These are phyloP conservation scores for Ettlia oleoabundans DNA, from an alignment of 139 green algal species.

Conservation along the genomic window DNA sequence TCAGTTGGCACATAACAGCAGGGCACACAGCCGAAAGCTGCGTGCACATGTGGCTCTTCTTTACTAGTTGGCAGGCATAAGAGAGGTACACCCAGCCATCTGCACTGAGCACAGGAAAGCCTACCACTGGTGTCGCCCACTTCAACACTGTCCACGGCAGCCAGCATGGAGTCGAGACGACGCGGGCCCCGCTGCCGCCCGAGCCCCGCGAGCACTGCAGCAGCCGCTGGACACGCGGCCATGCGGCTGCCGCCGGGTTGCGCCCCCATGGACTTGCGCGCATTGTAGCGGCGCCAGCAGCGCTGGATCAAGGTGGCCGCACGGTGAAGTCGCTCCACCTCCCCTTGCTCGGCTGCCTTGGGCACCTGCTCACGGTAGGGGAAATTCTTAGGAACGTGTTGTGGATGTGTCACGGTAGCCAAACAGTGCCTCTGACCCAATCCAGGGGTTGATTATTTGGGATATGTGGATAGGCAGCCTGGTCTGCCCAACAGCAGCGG, in stretches of 20 bases:
- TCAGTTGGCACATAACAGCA: neutral
- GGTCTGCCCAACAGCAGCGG: too few species aligned
- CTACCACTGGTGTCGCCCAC: neutral
- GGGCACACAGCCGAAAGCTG: too few species aligned
- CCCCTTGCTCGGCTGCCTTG: constrained; percentile 42
- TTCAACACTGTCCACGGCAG: constrained; percentile 10
- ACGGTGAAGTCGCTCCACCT: constrained; percentile 38
- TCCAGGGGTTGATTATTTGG: too few species aligned
- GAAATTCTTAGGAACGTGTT: too few species aligned
- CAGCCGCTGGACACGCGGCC: neutral
- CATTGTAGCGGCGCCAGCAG: constrained; percentile 42
- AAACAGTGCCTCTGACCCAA: too few species aligned
- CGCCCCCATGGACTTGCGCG: neutral
- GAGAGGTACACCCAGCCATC: too few species aligned
- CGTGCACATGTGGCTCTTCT: too few species aligned
- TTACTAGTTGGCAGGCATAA: too few species aligned
- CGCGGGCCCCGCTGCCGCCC: neutral
- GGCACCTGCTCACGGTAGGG: too few species aligned
- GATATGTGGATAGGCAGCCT: too few species aligned
- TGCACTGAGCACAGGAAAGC: too few species aligned
- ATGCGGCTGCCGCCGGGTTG: neutral
- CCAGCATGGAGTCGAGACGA: constrained; percentile 27
- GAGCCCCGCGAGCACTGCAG: neutral
- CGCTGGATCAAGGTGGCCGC: constrained; percentile 56
- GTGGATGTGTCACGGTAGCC: too few species aligned